Evolutionary conservation across 116 monocot species (phyloP), one percentile per base, ranked within the genome.

Genomic region (Trichopus zeylanicus): DNA sequence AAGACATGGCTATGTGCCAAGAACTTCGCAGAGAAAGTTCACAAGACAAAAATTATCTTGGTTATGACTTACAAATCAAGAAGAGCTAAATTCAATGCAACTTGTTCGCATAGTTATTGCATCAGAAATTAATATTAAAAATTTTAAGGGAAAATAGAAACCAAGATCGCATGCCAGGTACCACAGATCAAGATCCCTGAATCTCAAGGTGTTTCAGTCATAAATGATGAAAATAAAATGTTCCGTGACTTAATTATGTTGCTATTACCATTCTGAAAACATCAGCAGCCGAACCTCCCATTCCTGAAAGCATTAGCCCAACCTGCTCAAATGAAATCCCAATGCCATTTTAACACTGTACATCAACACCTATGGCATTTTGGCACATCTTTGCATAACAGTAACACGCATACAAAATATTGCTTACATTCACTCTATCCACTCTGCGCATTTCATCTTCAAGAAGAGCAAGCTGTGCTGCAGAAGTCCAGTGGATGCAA

Each of bases 391-490:
- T n/a, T n/a, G n/a, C n/a, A n/a, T n/a, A n/a, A n/a, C n/a, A n/a
- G n/a, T n/a, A n/a, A n/a, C n/a, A n/a, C n/a, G n/a, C n/a, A n/a
- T n/a, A n/a, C n/a, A n/a, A n/a, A n/a, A n/a, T 42, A 42, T 8
- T 3, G 16, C 79, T 74, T 86, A 90, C 95, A 75, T 84, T 95
- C 31, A 95, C 87, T 84, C 81, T 83, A 55, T 95, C 90, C 51
- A 84, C 81, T 61, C 95, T 86, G 18, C 95, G 81, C 95, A 95
- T 95, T 90, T 95, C 95, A 75, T 95, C 95, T 86, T 95, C 90
- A 62, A 95, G 81, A 16, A 95, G 90, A 37, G 95, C 90, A 29
- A 95, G 46, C 57, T 95, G 95, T 53, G 90, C 95, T 67, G 95
- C 90, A 26, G 95, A 95, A 46, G 95, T 90, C 95, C 90, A 87